These are phyloP conservation scores for Cucumis variabilis DNA, from an alignment of 331 rosid species.

Conservation along the genomic window DNA sequence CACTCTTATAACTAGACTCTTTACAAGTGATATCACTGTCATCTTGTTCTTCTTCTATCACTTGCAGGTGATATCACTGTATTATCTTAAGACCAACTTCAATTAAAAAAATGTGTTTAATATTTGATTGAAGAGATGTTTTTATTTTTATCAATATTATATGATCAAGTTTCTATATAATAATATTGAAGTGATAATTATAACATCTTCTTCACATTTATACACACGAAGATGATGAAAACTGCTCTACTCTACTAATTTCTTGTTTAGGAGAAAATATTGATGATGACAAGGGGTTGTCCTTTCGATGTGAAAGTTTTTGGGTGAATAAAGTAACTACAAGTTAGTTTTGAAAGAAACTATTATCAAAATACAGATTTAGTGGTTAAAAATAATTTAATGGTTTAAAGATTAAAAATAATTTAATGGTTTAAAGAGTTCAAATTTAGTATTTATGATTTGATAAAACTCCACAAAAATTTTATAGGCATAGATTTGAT, in stretches of 20 bases:
- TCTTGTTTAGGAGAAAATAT: background rate
- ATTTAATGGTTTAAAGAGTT: too few species aligned
- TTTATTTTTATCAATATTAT: background rate
- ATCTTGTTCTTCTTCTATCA: constrained; percentile 8
- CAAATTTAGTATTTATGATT: too few species aligned
- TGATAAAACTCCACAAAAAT: too few species aligned
- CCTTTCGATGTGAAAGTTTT: background rate
- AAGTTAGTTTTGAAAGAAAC: background rate
- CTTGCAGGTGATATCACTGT: background rate
- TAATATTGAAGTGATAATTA: background rate
- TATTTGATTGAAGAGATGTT: background rate
- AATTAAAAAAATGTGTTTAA: background rate
- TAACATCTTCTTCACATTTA: constrained; percentile 12
- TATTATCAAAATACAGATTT: too few species aligned
- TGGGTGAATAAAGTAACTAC: background rate
- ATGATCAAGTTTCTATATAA: background rate
- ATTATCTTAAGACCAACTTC: background rate
- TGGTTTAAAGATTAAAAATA: too few species aligned
- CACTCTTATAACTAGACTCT: background rate
- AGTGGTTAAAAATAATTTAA: too few species aligned
- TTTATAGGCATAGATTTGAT: too few species aligned
- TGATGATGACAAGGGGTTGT: constrained; percentile 1
- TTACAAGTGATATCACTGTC: background rate
- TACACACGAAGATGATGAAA: background rate
- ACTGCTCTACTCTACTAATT: background rate